These are phyloP conservation scores for Friedmanniomyces endolithicus DNA, from an alignment of 495 filamentous ascomycete species.

Conservation along the genomic window DNA sequence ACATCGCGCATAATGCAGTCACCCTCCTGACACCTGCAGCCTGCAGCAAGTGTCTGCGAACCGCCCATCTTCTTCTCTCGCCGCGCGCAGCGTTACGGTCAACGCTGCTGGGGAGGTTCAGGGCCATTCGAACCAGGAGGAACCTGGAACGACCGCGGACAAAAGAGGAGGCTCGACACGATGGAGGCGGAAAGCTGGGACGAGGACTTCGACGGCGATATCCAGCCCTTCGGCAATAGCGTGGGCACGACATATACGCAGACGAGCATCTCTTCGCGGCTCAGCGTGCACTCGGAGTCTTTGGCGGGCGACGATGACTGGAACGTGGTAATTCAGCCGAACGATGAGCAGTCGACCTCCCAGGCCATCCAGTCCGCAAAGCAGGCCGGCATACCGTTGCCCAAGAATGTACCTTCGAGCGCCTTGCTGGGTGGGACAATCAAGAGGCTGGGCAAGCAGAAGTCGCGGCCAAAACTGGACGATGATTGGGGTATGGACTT, in stretches of 20 bases:
- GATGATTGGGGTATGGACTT: conserved; percentile 92
- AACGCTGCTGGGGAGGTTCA: not conserved
- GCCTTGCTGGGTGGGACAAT: conserved; percentile 89
- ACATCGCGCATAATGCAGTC: not conserved
- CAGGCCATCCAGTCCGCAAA: conserved; percentile 79
- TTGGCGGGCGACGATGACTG: conserved; percentile 64
- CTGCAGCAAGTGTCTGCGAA: not conserved
- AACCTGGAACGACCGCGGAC: too few relatives aligned
- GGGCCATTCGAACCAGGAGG: too few relatives aligned
- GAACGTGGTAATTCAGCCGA: conserved; percentile 63
- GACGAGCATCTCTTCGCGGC: conserved; percentile 63
- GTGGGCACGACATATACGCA: conserved; percentile 52
- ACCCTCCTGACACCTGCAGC: not conserved
- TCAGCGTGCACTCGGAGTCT: conserved; percentile 66
- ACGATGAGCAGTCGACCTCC: conserved; percentile 65
- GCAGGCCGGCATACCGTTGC: conserved; percentile 83
- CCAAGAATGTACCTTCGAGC: conserved; percentile 79
- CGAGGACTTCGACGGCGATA: conserved; percentile 57
- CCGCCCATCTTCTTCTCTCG: not conserved
- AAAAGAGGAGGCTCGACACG: not conserved
- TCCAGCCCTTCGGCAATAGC: conserved; percentile 41
- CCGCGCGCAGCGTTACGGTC: not conserved
- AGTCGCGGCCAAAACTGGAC: conserved; percentile 53
- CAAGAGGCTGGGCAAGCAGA: conserved; percentile 75
- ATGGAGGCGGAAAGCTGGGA: conserved; percentile 64